Evolutionary conservation across 2,329 filamentous ascomycete genomes (phyloP).

Genomic region (Fusarium pseudoanthophilum): DNA sequence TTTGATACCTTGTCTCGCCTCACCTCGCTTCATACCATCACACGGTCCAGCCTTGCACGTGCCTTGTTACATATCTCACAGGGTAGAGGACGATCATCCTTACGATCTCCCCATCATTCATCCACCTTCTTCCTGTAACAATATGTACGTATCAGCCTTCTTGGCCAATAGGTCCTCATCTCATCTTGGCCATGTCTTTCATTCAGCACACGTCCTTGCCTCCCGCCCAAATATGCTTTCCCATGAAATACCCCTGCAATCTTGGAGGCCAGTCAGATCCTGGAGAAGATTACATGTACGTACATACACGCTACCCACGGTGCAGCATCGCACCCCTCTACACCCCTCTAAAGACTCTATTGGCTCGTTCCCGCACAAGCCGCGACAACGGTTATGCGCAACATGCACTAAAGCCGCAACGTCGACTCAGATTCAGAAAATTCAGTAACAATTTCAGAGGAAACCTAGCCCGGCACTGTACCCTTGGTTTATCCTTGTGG

Average conservation of each 20-base stretch:
- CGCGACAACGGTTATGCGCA: conserved; percentile 64
- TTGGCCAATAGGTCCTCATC: conserved; percentile 29
- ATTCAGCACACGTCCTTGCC: conserved; percentile 31
- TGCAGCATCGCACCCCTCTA: conserved; percentile 42
- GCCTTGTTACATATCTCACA: conserved; percentile 35
- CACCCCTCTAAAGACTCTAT: conserved; percentile 46
- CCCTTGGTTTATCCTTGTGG: conserved; percentile 25
- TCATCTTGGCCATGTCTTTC: conserved; percentile 34
- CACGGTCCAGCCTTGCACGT: conserved; percentile 15
- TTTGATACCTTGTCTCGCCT: conserved; percentile 30
- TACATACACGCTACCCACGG: conserved; percentile 19
- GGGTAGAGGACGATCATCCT: conserved; percentile 42
- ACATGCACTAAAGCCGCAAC: conserved; percentile 63
- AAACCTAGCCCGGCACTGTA: conserved; percentile 46
- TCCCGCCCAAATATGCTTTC: conserved; percentile 31
- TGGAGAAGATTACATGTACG: conserved; percentile 14
- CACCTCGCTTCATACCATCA: conserved; percentile 28
- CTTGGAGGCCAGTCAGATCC: conserved; percentile 18
- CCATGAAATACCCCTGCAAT: conserved; percentile 27
- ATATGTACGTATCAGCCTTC: conserved; percentile 12
- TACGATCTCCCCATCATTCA: conserved; percentile 39
- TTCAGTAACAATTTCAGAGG: conserved; percentile 54
- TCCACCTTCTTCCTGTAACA: conserved; percentile 21
- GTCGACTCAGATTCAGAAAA: conserved; percentile 53
- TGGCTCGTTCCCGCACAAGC: conserved; percentile 52